Evolutionary conservation across 768 basidiomycete genomes (phyloP).

Genomic region (Pseudohyphozyma bogoriensis): DNA sequence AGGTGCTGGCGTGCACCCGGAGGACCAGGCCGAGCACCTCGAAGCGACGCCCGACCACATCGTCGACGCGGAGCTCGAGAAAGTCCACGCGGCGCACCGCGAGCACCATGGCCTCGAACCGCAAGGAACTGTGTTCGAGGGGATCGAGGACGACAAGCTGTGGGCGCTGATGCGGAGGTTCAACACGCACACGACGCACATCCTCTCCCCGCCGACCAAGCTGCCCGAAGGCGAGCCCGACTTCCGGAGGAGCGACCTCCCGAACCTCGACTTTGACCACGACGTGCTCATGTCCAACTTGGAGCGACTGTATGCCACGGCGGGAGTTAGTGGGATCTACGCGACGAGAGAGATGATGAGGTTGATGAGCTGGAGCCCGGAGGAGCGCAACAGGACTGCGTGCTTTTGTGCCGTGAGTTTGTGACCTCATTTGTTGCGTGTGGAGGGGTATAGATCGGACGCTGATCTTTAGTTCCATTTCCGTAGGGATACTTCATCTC

Average conservation of each 20-base stretch:
- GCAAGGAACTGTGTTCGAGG: conserved; percentile 37
- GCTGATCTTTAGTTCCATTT: not conserved
- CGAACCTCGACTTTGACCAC: conserved; percentile 39
- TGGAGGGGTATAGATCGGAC: not conserved
- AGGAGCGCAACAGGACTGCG: conserved; percentile 36
- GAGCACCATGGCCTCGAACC: conserved; percentile 27
- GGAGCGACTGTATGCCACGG: conserved; percentile 38
- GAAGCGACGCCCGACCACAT: conserved; percentile 35
- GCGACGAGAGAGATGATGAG: conserved; percentile 36
- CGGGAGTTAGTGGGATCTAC: conserved; percentile 37
- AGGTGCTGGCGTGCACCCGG: conserved; percentile 35
- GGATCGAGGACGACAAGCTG: conserved; percentile 40
- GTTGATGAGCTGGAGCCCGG: conserved; percentile 38
- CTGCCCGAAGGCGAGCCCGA: conserved; percentile 40
- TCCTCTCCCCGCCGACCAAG: conserved; percentile 37
- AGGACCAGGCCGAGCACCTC: conserved; percentile 35
- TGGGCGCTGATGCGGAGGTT: conserved; percentile 39
- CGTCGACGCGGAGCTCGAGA: conserved; percentile 38
- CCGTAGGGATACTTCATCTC: conserved; percentile 36
- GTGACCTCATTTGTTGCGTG: too few relatives aligned
- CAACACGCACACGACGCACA: conserved; percentile 40
- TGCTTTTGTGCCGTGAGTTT: conserved; percentile 32
- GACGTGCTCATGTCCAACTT: conserved; percentile 40
- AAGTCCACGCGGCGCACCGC: conserved; percentile 38
- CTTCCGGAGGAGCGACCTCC: conserved; percentile 39